These are phyloP conservation scores for Metschnikowia vanudenii DNA, from an alignment of 805 yeast species.

Conservation along the genomic window DNA sequence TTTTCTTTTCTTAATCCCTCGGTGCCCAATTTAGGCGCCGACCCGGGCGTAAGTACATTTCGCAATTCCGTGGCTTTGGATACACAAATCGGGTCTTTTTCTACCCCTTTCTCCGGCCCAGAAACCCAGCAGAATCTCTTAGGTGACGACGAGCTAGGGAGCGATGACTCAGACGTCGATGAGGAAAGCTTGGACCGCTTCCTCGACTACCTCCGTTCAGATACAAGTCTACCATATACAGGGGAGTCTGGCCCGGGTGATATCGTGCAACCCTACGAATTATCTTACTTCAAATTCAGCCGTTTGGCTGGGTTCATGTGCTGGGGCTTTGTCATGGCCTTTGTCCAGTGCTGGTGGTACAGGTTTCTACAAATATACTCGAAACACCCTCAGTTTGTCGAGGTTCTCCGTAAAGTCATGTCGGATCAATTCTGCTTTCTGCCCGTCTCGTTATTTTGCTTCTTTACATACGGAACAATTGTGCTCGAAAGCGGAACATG, in stretches of 20 bases:
- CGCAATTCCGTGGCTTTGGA: neutral
- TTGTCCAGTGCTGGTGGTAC: slow-evolving; percentile 88
- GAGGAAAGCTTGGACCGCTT: slow-evolving; percentile 32
- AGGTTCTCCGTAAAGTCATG: slow-evolving; percentile 80
- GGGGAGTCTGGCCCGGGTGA: slow-evolving; percentile 1
- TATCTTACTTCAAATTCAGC: slow-evolving; percentile 56
- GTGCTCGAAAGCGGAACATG: slow-evolving; percentile 73
- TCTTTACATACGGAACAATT: slow-evolving; percentile 81
- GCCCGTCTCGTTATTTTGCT: slow-evolving; percentile 76
- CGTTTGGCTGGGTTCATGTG: slow-evolving; percentile 75
- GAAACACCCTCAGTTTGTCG: slow-evolving; percentile 78
- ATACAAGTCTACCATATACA: slow-evolving; percentile 11
- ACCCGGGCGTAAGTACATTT: neutral
- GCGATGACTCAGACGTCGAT: slow-evolving; percentile 25
- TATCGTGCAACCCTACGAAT: slow-evolving; percentile 1
- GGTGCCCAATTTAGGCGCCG: too few relatives aligned
- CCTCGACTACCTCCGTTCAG: slow-evolving; percentile 36
- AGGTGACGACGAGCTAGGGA: neutral
- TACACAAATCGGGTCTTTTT: neutral
- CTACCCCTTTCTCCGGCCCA: neutral
- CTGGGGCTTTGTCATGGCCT: slow-evolving; percentile 86
- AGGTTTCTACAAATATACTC: slow-evolving; percentile 76
- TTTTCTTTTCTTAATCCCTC: slow-evolving; percentile 1
- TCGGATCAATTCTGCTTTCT: slow-evolving; percentile 90
- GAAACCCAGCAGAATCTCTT: neutral